Conservation (phyloP, 2,329 filamentous ascomycete genomes). For the Calonectria henricotiae region DNA sequence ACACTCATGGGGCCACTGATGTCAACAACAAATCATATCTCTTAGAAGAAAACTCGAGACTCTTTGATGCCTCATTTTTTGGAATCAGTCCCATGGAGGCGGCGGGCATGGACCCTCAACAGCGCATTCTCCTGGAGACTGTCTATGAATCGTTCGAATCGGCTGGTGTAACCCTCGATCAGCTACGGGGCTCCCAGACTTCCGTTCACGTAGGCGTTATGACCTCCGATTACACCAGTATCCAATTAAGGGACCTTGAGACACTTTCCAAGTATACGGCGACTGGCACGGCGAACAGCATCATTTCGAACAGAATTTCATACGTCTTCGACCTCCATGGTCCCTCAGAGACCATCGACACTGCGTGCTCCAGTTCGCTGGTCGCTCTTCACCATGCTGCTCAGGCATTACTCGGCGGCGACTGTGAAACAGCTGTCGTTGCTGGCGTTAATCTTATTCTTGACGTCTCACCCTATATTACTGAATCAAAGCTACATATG, state of each 20-base stretch:
- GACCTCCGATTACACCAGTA: constrained; percentile 50
- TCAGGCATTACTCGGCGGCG: constrained; percentile 29
- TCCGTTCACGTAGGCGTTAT: constrained; percentile 50
- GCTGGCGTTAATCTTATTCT: constrained; percentile 43
- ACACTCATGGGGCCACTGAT: constrained; percentile 49
- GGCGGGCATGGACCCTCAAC: constrained; percentile 56
- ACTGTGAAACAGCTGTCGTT: constrained; percentile 38
- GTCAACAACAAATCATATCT: constrained; percentile 54
- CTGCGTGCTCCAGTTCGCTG: constrained; percentile 59
- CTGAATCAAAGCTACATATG: constrained; percentile 21
- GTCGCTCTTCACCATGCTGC: constrained; percentile 56
- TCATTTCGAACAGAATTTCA: constrained; percentile 45
- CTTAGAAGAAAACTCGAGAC: constrained; percentile 41
- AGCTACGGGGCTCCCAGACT: constrained; percentile 31
- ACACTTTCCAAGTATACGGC: constrained; percentile 27
- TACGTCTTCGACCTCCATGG: constrained; percentile 47
- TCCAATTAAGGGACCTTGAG: constrained; percentile 23
- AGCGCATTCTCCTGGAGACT: constrained; percentile 56
- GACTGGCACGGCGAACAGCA: constrained; percentile 34
- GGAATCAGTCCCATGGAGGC: constrained; percentile 40
- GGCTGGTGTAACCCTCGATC: constrained; percentile 27
- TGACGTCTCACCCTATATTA: constrained; percentile 32
- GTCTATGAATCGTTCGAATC: constrained; percentile 55
- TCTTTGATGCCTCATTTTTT: constrained; percentile 49
- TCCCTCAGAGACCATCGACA: constrained; percentile 56